These are phyloP conservation scores for Rhodotorula graminis DNA, from an alignment of 768 basidiomycete genomes.

Conservation along the genomic window DNA sequence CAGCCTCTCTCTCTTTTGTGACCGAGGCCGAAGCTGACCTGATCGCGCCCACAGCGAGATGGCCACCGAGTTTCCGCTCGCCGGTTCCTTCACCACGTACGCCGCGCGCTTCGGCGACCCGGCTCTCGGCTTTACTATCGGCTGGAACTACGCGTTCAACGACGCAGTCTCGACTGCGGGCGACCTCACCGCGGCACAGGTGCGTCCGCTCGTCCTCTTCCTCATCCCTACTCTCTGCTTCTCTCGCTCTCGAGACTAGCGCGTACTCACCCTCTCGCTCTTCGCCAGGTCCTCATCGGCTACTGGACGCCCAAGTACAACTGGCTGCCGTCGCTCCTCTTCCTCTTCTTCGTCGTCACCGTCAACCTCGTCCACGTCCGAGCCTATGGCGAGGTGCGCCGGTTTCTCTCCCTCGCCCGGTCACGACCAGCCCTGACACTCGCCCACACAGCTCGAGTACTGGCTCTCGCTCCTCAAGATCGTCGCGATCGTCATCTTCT, in stretches of 20 bases:
- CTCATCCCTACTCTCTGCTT: no score
- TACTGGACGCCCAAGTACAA: conserved; percentile 30
- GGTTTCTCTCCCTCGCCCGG: neutral
- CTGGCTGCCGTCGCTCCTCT: conserved; percentile 30
- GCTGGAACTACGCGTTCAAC: conserved; percentile 34
- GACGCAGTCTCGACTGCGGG: conserved; percentile 28
- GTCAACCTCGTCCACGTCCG: conserved; percentile 52
- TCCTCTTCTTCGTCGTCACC: conserved; percentile 53
- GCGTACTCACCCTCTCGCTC: no score
- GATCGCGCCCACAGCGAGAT: conserved; percentile 13
- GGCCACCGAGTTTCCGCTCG: conserved; percentile 40
- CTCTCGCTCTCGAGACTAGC: no score
- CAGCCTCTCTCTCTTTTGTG: no score
- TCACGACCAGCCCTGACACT: no score
- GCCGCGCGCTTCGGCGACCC: conserved; percentile 40
- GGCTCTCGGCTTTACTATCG: conserved; percentile 44
- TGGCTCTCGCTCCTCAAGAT: conserved; percentile 46
- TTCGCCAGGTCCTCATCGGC: conserved; percentile 7
- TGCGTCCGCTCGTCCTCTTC: no score
- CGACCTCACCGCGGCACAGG: conserved; percentile 33
- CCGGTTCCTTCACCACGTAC: conserved; percentile 38
- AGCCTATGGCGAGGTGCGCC: conserved; percentile 34
- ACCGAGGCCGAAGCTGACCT: no score
- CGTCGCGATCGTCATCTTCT: conserved; percentile 47
- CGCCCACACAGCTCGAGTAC: conserved; percentile 36